Base-by-base conservation (phyloP, 352 stramenopile species). In the Pythium sukuiense region DNA sequence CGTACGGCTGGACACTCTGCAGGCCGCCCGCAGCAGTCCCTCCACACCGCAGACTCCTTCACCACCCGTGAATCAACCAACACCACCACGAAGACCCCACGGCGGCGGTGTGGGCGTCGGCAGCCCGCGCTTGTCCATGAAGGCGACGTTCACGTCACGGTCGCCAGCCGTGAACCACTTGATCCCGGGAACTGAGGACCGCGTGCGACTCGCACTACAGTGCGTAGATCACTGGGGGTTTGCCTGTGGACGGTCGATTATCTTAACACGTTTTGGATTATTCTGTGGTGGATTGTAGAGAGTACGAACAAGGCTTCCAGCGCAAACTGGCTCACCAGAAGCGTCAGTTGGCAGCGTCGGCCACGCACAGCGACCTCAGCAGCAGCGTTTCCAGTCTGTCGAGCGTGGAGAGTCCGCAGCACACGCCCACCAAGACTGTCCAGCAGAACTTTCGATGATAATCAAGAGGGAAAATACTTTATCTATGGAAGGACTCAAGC, bases 131-230 rank as follows among this genome's bases (percentile, higher is more conserved):
- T 67, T 89, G 39, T 85, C 81, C 9, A 88, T 89, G 77, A 80
- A 78, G 43, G 77, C 59, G 18, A 81, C 73, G 26, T 89, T 84
- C 65, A 89, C 76, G 11, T 80, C 79, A n/a, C 77, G 79, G 13
- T 92, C 83, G 8, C 79, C 83, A 0, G 79, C 78, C 3, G 62
- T 90, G 30, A 92, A 88, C 61, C 79, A 88, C 39, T 61, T 90
- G 49, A 57, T 92, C 16, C 81, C 83, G 9, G 74, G 79, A 2
- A 85, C 77, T 0, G 83, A 89, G 55, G 77, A 89, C n/a, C 83
- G 79, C 48, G 74, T 91, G 3, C 81, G 80, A 1, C 61, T 81
- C 45, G 76, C 74, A 29, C 63, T 89, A 12, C 66, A 73, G 80
- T 91, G 61, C 45, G 73, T 76, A 4, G 39, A 46, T 62, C 26